These are phyloP conservation scores for Chlamydomonas sphaeroides DNA, from an alignment of 139 green algal genomes.

Conservation along the genomic window DNA sequence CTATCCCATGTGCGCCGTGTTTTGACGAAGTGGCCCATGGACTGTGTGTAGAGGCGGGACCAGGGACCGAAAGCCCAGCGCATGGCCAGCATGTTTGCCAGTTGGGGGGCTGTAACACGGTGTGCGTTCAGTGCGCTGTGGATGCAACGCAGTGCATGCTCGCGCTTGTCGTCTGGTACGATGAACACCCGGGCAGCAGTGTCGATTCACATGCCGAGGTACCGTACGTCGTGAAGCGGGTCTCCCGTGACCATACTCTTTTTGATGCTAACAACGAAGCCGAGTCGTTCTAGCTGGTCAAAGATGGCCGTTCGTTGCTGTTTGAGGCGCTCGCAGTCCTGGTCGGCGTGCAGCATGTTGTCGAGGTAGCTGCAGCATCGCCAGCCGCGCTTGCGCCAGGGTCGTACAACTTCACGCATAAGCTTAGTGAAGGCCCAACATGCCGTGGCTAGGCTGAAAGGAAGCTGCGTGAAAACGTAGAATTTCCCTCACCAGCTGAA, in stretches of 20 bases:
- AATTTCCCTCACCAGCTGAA: background rate
- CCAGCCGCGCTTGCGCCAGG: background rate
- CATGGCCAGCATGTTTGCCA: background rate
- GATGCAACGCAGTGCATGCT: background rate
- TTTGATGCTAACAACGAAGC: background rate
- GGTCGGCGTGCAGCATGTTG: background rate
- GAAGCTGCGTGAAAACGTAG: background rate
- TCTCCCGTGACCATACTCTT: slow-evolving; percentile 3
- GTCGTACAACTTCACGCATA: background rate
- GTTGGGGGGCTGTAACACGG: background rate
- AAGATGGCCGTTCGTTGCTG: background rate
- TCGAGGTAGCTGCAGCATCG: slow-evolving; percentile 3
- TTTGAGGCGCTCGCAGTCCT: background rate
- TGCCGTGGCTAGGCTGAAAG: background rate
- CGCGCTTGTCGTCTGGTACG: slow-evolving; percentile 8
- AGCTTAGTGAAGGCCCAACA: background rate
- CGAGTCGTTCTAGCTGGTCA: background rate
- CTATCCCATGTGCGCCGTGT: background rate
- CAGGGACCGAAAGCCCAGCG: slow-evolving; percentile 9
- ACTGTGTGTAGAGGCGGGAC: background rate
- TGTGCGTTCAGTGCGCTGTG: background rate
- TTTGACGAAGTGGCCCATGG: background rate
- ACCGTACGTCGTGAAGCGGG: background rate
- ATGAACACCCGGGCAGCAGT: background rate
- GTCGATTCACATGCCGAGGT: slow-evolving; percentile 15